These are phyloP conservation scores for Pezicula rhizophila DNA, from an alignment of 2,329 filamentous ascomycete genomes.

Conservation along the genomic window DNA sequence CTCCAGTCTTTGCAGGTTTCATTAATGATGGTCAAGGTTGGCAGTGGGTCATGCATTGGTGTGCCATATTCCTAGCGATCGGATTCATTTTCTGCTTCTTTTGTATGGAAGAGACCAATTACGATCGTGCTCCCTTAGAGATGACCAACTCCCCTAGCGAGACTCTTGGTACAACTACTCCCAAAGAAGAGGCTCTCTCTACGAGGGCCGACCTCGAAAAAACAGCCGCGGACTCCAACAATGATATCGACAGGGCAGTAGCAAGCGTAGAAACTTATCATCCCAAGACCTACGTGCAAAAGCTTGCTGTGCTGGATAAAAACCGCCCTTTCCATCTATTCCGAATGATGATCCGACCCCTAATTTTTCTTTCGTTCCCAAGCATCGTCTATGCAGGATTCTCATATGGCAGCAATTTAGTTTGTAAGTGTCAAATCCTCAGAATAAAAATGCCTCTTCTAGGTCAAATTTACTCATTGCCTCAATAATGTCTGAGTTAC, in stretches of 20 bases:
- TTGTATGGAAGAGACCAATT: conserved; percentile 54
- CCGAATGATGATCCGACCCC: conserved; percentile 21
- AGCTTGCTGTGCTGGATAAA: conserved; percentile 19
- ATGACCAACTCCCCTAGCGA: conserved; percentile 1
- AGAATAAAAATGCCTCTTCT: too few species aligned
- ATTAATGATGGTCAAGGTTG: conserved; percentile 41
- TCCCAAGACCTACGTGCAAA: conserved; percentile 22
- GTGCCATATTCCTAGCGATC: conserved; percentile 45
- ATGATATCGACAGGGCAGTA: neutral
- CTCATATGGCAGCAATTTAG: conserved; percentile 28
- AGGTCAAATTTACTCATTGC: too few species aligned
- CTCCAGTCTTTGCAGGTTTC: conserved; percentile 43
- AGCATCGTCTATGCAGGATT: conserved; percentile 29
- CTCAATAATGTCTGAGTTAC: too few species aligned
- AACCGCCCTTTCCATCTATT: conserved; percentile 24
- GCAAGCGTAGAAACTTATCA: conserved; percentile 7
- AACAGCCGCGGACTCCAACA: neutral
- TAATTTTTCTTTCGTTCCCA: conserved; percentile 28
- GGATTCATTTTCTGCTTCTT: conserved; percentile 48
- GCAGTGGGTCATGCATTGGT: conserved; percentile 47
- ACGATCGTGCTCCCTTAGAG: conserved; percentile 15
- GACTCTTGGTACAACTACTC: conserved; percentile 8
- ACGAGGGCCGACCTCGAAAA: conserved; percentile 13
- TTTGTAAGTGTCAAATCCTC: conserved; percentile 9
- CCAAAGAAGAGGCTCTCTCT: conserved; percentile 5